Evolutionary conservation across 331 rosid genomes (phyloP).

Genomic region (Prunus yedoensis): DNA sequence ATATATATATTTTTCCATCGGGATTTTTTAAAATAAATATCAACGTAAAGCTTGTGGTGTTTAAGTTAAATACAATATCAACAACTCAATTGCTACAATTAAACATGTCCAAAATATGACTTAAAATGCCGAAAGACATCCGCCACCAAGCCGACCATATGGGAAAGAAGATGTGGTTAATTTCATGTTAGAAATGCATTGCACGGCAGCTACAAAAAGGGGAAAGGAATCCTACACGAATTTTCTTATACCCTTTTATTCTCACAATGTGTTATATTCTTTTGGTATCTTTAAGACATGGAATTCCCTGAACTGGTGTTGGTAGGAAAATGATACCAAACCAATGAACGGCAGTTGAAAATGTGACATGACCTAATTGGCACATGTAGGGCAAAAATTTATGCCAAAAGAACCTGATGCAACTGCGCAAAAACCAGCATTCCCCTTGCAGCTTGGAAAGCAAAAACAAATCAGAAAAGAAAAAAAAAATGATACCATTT

Average conservation of each 20-base stretch:
- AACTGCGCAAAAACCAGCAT: not conserved
- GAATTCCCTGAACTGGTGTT: slow-evolving; percentile 1
- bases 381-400: not conserved
- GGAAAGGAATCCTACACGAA: slow-evolving; percentile 3
- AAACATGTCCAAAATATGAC: not conserved
- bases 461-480: not conserved
- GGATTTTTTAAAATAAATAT: too few relatives aligned
- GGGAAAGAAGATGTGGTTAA: not conserved
- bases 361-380: not conserved
- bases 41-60: not conserved
- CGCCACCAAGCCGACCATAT: not conserved
- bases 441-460: not conserved
- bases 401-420: slow-evolving; percentile 22
- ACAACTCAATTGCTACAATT: not conserved
- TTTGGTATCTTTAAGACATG: slow-evolving; percentile 6
- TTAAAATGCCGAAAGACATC: not conserved
- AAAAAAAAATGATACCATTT: not conserved
- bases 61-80: not conserved
- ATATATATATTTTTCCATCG: not conserved
- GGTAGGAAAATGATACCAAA: not conserved
- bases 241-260: not conserved
- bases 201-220: not conserved
- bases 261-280: not conserved
- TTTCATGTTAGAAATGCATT: not conserved
- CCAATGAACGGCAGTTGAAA: too few relatives aligned